Conservation (phyloP, 257 asterid species). For the Linderniella brevidens region DNA sequence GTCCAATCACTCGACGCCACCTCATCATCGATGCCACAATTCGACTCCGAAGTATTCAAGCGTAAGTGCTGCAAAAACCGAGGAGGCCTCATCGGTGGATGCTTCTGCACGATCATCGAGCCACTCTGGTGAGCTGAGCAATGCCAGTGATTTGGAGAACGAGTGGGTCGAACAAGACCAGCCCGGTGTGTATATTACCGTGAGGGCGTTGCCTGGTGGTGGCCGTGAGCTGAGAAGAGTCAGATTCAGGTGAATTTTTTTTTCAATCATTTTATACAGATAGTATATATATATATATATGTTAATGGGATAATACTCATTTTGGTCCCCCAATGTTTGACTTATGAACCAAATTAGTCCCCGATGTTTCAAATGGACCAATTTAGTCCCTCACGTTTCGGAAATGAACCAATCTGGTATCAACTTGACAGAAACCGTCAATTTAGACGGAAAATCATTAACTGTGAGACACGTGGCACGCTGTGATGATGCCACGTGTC, state of each 20-base stretch:
- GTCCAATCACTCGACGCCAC: conserved; percentile 53
- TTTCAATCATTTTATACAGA: background rate
- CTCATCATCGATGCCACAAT: conserved; percentile 25
- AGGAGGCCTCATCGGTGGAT: conserved; percentile 38
- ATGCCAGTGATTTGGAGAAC: conserved; percentile 76
- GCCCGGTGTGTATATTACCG: conserved; percentile 90
- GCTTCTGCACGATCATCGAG: conserved; percentile 59
- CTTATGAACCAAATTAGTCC: no score
- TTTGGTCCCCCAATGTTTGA: no score
- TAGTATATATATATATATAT: background rate
- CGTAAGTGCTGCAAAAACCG: conserved; percentile 37
- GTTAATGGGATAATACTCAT: no score
- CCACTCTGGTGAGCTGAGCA: conserved; percentile 57
- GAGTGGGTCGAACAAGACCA: conserved; percentile 99
- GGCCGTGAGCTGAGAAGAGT: conserved; percentile 88
- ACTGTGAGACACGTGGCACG: no score
- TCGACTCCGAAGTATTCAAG: conserved; percentile 90
- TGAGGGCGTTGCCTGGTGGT: conserved; percentile 70
- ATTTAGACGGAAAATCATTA: no score
- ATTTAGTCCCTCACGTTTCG: no score
- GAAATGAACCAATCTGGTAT: no score
- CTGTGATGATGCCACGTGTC: no score
- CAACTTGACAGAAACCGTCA: no score
- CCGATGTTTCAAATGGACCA: no score
- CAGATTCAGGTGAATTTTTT: conserved; percentile 60